A percentile compares a stretch with the other conserved stretches of the same genome.
Conservation (phyloP, 2,329 filamentous ascomycete species). For the Cadophora malorum region DNA sequence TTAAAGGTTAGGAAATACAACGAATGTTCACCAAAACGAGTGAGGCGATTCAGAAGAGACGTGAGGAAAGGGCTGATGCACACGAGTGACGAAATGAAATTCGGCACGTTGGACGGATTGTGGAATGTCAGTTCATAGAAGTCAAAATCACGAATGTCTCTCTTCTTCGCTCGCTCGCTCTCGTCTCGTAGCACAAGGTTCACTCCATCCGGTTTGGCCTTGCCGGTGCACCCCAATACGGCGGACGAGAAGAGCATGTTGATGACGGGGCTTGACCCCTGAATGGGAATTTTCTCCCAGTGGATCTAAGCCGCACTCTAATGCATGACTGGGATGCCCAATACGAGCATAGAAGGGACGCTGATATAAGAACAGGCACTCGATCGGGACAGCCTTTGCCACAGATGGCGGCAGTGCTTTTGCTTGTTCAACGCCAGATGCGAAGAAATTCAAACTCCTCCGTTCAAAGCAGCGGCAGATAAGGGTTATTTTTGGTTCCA, state of each 20-base stretch:
- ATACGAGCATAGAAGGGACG: conserved; percentile 5
- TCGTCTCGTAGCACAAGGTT: not conserved
- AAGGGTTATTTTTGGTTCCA: conserved; percentile 10
- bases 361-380: not conserved
- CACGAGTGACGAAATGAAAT: conserved; percentile 13
- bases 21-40: conserved; percentile 62
- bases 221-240: not conserved
- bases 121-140: conserved; percentile 4
- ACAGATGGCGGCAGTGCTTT: not conserved
- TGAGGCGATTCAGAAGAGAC: conserved; percentile 52
- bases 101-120: not conserved
- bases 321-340: not conserved
- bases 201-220: not conserved
- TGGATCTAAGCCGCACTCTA: conserved; percentile 17
- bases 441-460: not conserved
- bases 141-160: conserved; percentile 7
- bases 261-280: not conserved
- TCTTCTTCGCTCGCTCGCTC: not conserved
- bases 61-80: not conserved
- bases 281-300: conserved; percentile 3
- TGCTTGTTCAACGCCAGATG: not conserved
- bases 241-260: conserved; percentile 12
- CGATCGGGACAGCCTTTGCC: not conserved
- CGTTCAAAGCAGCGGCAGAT: conserved; percentile 4
- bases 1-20: conserved; percentile 33